Conservation (phyloP, 2,329 filamentous ascomycete species). For the Lecanicillium sp. region DNA sequence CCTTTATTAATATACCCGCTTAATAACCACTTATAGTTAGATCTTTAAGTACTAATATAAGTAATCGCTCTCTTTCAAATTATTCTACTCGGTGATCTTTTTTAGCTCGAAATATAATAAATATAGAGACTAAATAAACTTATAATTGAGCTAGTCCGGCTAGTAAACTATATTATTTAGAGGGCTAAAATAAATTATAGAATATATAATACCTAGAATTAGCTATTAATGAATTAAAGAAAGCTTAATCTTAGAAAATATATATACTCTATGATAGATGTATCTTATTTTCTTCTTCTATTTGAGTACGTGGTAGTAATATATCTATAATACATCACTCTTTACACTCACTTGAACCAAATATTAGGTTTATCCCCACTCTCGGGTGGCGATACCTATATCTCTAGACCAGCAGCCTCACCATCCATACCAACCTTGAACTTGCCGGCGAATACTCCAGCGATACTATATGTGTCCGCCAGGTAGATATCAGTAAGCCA, state of each 20-base stretch:
- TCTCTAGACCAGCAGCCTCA: not conserved
- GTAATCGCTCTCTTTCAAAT: slow-evolving; percentile 5
- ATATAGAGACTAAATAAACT: slow-evolving; percentile 5
- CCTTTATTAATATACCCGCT: slow-evolving; percentile 7
- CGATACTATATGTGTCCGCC: not conserved
- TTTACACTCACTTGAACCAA: not conserved
- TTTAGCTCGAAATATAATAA: not conserved
- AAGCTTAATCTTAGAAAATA: not conserved
- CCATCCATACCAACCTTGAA: slow-evolving; percentile 7
- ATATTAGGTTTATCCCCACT: not conserved
- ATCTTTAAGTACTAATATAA: slow-evolving; percentile 18
- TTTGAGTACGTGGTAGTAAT: too few relatives aligned
- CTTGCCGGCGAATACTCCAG: not conserved
- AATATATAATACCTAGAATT: too few relatives aligned
- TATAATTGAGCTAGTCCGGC: slow-evolving; percentile 13
- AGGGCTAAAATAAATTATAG: slow-evolving; percentile 3
- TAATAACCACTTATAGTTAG: slow-evolving; percentile 2
- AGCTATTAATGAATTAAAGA: not conserved
- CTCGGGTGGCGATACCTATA: not conserved
- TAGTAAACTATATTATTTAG: slow-evolving; percentile 12
- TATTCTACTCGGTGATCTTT: slow-evolving; percentile 2
- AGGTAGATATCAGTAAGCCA: not conserved
- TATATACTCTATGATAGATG: not conserved
- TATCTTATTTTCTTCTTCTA: not conserved
- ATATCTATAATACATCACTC: too few relatives aligned